Evolutionary conservation across 306 rosid species (phyloP), one percentile per base, ranked within the genome.

Genomic region (Prosopis cineraria): DNA sequence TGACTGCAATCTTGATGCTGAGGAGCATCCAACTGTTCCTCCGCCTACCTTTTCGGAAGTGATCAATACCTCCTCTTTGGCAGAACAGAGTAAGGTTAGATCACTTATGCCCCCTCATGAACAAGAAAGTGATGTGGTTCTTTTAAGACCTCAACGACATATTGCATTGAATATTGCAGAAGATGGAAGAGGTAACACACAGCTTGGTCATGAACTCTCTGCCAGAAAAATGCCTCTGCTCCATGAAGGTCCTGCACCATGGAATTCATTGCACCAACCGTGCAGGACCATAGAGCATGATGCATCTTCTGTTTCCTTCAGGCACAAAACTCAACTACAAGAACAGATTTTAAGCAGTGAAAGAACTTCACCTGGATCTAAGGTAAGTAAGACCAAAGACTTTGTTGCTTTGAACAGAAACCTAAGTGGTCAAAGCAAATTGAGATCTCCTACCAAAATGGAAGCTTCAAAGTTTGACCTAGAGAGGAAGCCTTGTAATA

Each of bases 371-470:
- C 39, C 87, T 7, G 89, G 84, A 55, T 84, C 89, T 3, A 85
- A 81, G 76, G 14, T 33, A 31, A 68, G 78, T 74, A 88, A 81
- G 76, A 62, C 85, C 58, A 94, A 91, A 83, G 91, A 94, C 70
- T 94, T 89, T 69, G 91, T 90, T 80, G 87, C 96, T 56, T 81
- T 91, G 81, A 94, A 94, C 81, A 86, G 90, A 82, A 89, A 69
- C 65, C 65, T 84, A 7, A 88, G 86, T 79, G 83, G 90, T 78
- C 86, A 69, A 68, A 45, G 82, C 33, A 85, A 87, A 83, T 82
- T 62, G 8, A 86, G 88, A 79, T 73, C 88, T 41, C 84, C 89
- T 16, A 70, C 87, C 24, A 87, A 87, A 78, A 72, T 80, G 10
- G 96, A 90, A 30, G 75, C 69, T 77, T 81, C 85, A 8, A 91